These are phyloP conservation scores for Pythium rishiriense DNA, from an alignment of 352 stramenopile species.

Conservation along the genomic window DNA sequence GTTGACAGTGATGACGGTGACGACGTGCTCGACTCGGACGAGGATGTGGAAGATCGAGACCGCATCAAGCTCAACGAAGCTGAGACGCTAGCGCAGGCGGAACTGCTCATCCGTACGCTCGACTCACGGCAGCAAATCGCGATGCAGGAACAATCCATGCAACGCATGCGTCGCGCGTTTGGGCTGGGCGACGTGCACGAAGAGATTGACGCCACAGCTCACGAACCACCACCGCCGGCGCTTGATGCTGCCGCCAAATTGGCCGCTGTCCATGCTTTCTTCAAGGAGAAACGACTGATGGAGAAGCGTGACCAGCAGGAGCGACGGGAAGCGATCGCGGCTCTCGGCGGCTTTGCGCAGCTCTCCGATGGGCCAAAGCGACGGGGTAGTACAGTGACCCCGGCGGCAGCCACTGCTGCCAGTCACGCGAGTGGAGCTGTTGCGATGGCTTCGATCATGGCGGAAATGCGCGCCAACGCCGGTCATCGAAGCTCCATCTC, in stretches of 20 bases:
- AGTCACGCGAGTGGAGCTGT: neutral
- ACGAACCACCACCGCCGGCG: neutral
- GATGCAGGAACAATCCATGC: conserved; percentile 7
- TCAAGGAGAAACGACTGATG: conserved; percentile 39
- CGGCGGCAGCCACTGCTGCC: neutral
- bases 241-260: conserved; percentile 14
- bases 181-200: conserved; percentile 6
- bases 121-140: conserved; percentile 29
- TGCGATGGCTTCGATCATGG: conserved; percentile 14
- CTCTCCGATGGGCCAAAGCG: neutral
- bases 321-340: conserved; percentile 7
- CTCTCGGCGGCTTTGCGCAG: neutral
- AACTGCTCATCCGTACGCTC: conserved; percentile 39
- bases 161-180: conserved; percentile 5
- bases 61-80: conserved; percentile 46
- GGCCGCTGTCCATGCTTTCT: conserved; percentile 43
- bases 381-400: neutral
- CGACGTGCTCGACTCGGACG: conserved; percentile 24
- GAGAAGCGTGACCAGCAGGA: conserved; percentile 47
- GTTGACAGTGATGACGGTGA: conserved; percentile 12
- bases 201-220: neutral
- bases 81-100: conserved; percentile 50
- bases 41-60: conserved; percentile 22
- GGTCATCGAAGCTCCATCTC: neutral
- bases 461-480: conserved; percentile 4